These are phyloP conservation scores for Endoconidiophora laricicola DNA, from an alignment of 2,329 filamentous ascomycete genomes.

Conservation along the genomic window DNA sequence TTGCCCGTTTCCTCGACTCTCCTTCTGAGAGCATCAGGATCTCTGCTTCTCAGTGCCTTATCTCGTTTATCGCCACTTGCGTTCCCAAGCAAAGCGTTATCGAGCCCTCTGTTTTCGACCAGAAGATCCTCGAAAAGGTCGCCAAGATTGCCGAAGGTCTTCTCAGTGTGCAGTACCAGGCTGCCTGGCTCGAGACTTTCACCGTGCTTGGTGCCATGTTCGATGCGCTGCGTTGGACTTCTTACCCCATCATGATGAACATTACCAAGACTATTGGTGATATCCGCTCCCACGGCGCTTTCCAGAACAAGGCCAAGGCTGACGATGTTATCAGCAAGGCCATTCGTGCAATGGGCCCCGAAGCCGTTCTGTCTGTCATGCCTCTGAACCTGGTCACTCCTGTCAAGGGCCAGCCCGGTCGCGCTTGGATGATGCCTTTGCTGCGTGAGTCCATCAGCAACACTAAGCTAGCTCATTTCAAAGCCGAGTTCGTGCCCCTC, in stretches of 20 bases:
- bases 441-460: constrained; percentile 82
- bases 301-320: constrained; percentile 85
- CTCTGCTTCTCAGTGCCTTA: constrained; percentile 84
- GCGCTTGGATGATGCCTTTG: constrained; percentile 88
- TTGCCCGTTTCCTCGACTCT: constrained; percentile 69
- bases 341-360: constrained; percentile 77
- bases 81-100: constrained; percentile 68
- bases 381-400: constrained; percentile 74
- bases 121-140: constrained; percentile 73
- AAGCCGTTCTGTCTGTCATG: constrained; percentile 63
- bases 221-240: constrained; percentile 69
- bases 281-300: constrained; percentile 71
- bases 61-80: constrained; percentile 84
- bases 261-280: constrained; percentile 71
- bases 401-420: constrained; percentile 58
- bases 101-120: constrained; percentile 81
- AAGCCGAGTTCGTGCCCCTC: constrained; percentile 67
- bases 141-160: constrained; percentile 56
- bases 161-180: constrained; percentile 79
- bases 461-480: constrained; percentile 74
- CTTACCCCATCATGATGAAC: constrained; percentile 59
- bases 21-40: constrained; percentile 84
- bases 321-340: constrained; percentile 81
- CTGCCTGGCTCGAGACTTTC: constrained; percentile 90
- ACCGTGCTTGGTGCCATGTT: constrained; percentile 77